Percentiles rank a stretch among this genome's conserved stretches.
phyloP scores from a whole-genome alignment of 176 grass and related monocot species.

The Leersia perrieri region DNA sequence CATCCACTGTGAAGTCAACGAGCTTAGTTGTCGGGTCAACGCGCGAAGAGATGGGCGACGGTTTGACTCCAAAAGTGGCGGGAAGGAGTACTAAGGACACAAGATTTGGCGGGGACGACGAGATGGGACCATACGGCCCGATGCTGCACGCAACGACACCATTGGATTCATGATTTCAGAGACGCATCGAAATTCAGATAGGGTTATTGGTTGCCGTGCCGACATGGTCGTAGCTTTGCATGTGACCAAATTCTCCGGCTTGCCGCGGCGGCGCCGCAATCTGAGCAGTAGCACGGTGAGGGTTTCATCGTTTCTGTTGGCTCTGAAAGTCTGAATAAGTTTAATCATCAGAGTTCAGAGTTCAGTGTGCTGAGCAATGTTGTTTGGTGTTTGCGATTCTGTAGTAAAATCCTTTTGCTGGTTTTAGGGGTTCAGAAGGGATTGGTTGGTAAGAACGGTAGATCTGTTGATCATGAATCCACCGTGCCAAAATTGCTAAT shows the following conservation, averaged over 20 bases:
- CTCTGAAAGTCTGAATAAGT: background rate
- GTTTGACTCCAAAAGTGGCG: constrained; percentile 32
- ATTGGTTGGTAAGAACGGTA: background rate
- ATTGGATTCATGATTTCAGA: too few relatives aligned
- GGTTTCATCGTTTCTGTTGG: background rate
- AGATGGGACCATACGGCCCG: background rate
- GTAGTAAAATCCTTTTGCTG: background rate
- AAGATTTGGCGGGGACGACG: background rate
- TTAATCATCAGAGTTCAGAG: background rate
- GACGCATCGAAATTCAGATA: background rate
- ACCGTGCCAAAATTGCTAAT: background rate
- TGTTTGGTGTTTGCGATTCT: background rate
- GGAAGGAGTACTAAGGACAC: constrained; percentile 7
- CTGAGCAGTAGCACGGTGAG: too few relatives aligned
- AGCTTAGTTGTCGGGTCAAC: background rate
- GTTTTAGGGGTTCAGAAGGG: background rate
- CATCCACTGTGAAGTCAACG: background rate
- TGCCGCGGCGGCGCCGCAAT: too few relatives aligned
- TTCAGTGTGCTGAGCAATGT: background rate
- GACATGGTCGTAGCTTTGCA: background rate
- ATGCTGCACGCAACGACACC: background rate
- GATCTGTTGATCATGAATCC: background rate
- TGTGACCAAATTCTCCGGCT: background rate
- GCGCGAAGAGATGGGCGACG: background rate
- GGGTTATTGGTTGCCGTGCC: too few relatives aligned